A percentile compares a stretch with the other conserved stretches of the same genome.
phyloP scores from a whole-genome alignment of 148 eudicot species.

The Hydrangea macrophylla region DNA sequence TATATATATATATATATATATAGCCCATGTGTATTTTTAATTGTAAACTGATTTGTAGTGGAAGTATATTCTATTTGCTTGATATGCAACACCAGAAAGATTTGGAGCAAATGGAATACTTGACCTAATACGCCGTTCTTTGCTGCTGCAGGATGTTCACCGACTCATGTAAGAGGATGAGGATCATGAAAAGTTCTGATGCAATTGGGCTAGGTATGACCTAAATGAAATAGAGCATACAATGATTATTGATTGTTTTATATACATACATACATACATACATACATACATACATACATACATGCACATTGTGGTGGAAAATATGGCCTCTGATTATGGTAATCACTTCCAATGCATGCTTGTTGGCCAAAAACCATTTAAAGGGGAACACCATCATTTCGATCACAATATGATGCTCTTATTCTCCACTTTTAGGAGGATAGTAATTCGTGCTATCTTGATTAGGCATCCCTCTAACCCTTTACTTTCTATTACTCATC shows the following conservation, averaged over 20 bases:
- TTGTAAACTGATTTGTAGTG: neutral
- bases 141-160: constrained; percentile 25
- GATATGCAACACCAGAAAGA: neutral
- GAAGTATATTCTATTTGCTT: neutral
- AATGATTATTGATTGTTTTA: neutral
- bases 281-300: neutral
- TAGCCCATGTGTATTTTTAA: neutral
- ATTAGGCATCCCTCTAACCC: neutral
- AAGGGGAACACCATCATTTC: neutral
- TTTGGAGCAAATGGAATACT: neutral
- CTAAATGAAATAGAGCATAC: constrained; percentile 1
- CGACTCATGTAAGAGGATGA: constrained; percentile 25
- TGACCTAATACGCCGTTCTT: neutral
- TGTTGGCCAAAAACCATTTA: neutral
- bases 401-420: neutral
- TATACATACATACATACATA: neutral
- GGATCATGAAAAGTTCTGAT: constrained; percentile 35
- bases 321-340: neutral
- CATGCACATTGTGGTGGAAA: neutral
- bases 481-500: neutral
- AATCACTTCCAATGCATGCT: neutral
- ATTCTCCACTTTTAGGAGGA: neutral
- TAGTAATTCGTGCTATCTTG: neutral
- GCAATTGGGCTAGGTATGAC: constrained; percentile 28
- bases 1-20: neutral